Evolutionary conservation across 768 basidiomycete genomes (phyloP).

Genomic region (Terana coerulea): DNA sequence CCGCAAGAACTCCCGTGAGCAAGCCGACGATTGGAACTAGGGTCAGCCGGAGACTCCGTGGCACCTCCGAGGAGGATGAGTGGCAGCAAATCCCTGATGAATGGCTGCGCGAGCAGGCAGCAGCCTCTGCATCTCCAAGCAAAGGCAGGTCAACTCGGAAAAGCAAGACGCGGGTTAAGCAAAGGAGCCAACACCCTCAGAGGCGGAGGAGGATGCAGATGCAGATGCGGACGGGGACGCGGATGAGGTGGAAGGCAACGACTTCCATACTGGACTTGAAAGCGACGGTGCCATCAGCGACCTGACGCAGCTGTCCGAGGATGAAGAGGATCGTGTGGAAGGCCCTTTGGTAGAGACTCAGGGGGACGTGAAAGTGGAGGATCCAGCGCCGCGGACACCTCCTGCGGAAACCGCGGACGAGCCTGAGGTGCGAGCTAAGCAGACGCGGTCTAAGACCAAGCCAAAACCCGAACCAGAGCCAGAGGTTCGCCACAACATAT

Average conservation of each 20-base stretch:
- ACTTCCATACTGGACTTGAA: slow-evolving; percentile 50
- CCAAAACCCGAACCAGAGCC: slow-evolving; percentile 19
- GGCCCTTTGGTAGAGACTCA: too few species aligned
- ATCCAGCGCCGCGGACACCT: background rate
- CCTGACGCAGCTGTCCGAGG: slow-evolving; percentile 69
- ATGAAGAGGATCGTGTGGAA: slow-evolving; percentile 19
- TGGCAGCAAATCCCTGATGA: slow-evolving; percentile 82
- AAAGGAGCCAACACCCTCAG: slow-evolving; percentile 15
- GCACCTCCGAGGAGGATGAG: slow-evolving; percentile 42
- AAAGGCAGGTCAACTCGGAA: slow-evolving; percentile 20
- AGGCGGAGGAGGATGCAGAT: slow-evolving; percentile 18
- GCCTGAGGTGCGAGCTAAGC: too few species aligned
- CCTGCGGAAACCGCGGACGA: too few species aligned
- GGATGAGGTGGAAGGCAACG: slow-evolving; percentile 10
- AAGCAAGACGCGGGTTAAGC: background rate
- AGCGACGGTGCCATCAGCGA: slow-evolving; percentile 69
- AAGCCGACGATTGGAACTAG: slow-evolving; percentile 51
- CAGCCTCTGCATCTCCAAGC: background rate
- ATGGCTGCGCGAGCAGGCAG: slow-evolving; percentile 44
- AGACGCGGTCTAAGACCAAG: too few species aligned
- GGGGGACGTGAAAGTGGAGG: slow-evolving; percentile 20
- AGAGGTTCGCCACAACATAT: background rate
- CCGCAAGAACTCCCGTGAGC: slow-evolving; percentile 16
- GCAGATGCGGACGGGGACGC: slow-evolving; percentile 16
- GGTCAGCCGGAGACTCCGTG: slow-evolving; percentile 62